These are phyloP conservation scores for Mucor racemosus DNA, from an alignment of 371 early-diverging fungal genomes.

Conservation along the genomic window DNA sequence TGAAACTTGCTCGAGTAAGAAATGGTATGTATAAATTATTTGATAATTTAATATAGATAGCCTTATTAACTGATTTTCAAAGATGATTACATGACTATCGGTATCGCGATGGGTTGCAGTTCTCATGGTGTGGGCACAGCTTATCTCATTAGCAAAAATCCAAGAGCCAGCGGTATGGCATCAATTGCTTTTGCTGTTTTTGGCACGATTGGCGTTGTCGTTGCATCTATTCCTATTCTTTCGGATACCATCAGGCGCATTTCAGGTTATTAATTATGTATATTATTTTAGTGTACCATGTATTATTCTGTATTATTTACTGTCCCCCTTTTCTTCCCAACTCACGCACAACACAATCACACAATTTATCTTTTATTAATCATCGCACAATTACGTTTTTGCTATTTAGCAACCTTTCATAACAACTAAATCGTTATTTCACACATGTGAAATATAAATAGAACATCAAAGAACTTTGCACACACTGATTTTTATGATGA, in stretches of 20 bases:
- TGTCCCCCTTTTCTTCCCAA: no score
- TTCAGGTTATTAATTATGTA: conserved; percentile 18
- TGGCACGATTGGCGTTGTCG: conserved; percentile 35
- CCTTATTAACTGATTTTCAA: not conserved
- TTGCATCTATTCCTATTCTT: conserved; percentile 35
- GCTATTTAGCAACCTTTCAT: no score
- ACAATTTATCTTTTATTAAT: no score
- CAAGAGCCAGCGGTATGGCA: conserved; percentile 35
- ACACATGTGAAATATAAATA: no score
- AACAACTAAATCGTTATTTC: no score
- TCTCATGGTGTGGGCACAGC: conserved; percentile 45
- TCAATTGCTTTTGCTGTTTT: conserved; percentile 40
- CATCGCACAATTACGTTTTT: no score
- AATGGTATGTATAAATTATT: conserved; percentile 15
- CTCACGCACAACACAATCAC: no score
- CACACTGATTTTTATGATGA: no score
- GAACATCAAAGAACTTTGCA: no score
- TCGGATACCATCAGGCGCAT: conserved; percentile 18
- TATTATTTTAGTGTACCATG: not conserved
- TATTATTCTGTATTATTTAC: not conserved
- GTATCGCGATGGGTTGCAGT: conserved; percentile 38
- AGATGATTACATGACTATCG: conserved; percentile 45
- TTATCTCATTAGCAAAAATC: conserved; percentile 32
- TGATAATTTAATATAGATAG: not conserved
- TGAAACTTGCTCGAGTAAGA: conserved; percentile 31